phyloP scores from a whole-genome alignment of 768 basidiomycete genomes.

The Trametes coccinea region DNA sequence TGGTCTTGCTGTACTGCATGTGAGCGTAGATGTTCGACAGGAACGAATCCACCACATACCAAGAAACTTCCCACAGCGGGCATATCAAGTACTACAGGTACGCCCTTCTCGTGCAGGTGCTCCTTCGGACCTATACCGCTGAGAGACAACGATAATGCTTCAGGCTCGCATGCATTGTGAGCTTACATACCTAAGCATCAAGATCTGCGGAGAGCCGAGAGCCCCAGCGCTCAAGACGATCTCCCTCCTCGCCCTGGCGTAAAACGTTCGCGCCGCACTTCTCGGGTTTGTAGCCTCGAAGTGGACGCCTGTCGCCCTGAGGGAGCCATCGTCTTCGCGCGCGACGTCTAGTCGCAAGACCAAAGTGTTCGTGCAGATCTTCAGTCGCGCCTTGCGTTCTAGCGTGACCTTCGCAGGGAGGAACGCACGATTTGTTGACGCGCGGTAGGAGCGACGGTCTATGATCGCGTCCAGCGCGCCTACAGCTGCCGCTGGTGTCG shows the following conservation, averaged over 20 bases:
- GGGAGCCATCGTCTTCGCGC: background rate
- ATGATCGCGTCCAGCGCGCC: slow-evolving; percentile 22
- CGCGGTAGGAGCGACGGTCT: slow-evolving; percentile 14
- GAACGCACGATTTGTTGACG: slow-evolving; percentile 27
- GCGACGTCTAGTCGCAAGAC: background rate
- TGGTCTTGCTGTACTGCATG: slow-evolving; percentile 17
- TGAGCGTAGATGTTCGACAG: too few species aligned
- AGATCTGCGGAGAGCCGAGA: slow-evolving; percentile 37
- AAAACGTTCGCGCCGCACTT: background rate
- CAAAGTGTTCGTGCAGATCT: slow-evolving; percentile 24
- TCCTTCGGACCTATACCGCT: slow-evolving; percentile 29
- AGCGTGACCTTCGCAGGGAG: slow-evolving; percentile 14
- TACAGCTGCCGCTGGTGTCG: slow-evolving; percentile 13
- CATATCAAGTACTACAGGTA: slow-evolving; percentile 23
- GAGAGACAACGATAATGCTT: background rate
- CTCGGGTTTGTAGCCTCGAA: slow-evolving; percentile 5
- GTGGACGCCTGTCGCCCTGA: slow-evolving; percentile 1
- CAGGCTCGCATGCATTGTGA: background rate
- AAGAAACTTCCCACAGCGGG: slow-evolving; percentile 32
- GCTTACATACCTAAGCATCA: slow-evolving; percentile 33
- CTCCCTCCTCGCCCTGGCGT: slow-evolving; percentile 21
- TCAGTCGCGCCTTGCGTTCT: slow-evolving; percentile 13
- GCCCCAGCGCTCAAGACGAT: slow-evolving; percentile 29
- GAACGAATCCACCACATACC: background rate
- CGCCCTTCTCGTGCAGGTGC: slow-evolving; percentile 23